Conservation (phyloP, 2,329 filamentous ascomycete species). For the Setomelanomma holmii region DNA sequence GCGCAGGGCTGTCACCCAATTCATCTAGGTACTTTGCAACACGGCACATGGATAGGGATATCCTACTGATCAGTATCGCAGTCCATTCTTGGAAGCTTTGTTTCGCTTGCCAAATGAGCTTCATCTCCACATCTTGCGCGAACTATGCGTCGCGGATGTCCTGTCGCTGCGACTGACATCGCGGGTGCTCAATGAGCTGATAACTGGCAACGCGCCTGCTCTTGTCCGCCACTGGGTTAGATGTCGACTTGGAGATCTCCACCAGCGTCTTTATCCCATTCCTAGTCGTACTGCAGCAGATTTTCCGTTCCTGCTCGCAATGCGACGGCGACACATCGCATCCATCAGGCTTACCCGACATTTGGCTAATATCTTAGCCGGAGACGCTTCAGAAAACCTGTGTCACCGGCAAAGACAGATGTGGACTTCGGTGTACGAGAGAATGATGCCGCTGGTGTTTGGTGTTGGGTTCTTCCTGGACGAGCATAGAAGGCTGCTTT, state of each 20-base stretch:
- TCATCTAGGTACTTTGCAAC: conserved; percentile 31
- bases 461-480: conserved; percentile 47
- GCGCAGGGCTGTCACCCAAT: conserved; percentile 23
- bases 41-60: conserved; percentile 6
- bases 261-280: conserved; percentile 45
- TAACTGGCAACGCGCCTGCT: conserved; percentile 39
- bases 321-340: conserved; percentile 45
- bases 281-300: conserved; percentile 37
- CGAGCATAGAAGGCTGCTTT: conserved; percentile 39
- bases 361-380: conserved; percentile 41
- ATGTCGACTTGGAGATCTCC: conserved; percentile 41
- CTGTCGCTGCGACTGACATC: conserved; percentile 41
- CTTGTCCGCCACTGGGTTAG: conserved; percentile 47
- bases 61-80: conserved; percentile 7
- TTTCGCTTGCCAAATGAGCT: conserved; percentile 45
- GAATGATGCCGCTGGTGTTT: conserved; percentile 47
- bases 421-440: conserved; percentile 46
- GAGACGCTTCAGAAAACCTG: conserved; percentile 34
- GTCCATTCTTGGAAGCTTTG: conserved; percentile 40
- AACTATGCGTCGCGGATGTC: conserved; percentile 43
- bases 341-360: conserved; percentile 44
- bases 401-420: conserved; percentile 39
- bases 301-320: conserved; percentile 43
- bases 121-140: conserved; percentile 43
- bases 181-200: conserved; percentile 40